phyloP scores from a whole-genome alignment of 1,284 basidiomycete species.

The Somion occarium region DNA sequence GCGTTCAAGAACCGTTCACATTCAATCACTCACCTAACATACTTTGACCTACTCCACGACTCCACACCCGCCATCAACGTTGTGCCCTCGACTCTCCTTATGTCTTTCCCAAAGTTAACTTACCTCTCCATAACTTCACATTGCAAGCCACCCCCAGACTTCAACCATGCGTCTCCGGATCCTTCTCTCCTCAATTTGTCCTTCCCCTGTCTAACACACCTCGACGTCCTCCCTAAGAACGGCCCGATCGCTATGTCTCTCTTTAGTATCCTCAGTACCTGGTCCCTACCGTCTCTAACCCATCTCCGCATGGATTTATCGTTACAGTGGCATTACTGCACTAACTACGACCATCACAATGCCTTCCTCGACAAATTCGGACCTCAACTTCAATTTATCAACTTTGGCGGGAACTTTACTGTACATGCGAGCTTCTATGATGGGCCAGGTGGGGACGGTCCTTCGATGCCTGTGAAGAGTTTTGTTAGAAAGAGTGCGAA shows the following conservation, averaged over 20 bases:
- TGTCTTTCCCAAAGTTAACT: neutral
- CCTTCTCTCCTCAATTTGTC: neutral
- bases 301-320: neutral
- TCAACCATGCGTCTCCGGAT: neutral
- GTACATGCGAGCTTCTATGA: neutral
- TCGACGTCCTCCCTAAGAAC: neutral
- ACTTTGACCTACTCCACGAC: neutral
- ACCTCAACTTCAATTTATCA: neutral
- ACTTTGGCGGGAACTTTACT: neutral
- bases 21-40: neutral
- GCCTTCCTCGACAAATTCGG: neutral
- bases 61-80: neutral
- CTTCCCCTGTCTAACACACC: neutral
- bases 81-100: neutral
- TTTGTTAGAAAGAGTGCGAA: neutral
- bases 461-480: neutral
- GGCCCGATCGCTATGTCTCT: neutral
- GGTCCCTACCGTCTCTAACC: neutral
- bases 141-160: neutral
- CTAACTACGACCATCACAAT: neutral
- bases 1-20: neutral
- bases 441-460: neutral
- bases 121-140: neutral
- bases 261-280: neutral
- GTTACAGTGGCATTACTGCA: neutral